These are phyloP conservation scores for Cicer pinnatifidum DNA, from an alignment of 306 rosid genomes.

Conservation along the genomic window DNA sequence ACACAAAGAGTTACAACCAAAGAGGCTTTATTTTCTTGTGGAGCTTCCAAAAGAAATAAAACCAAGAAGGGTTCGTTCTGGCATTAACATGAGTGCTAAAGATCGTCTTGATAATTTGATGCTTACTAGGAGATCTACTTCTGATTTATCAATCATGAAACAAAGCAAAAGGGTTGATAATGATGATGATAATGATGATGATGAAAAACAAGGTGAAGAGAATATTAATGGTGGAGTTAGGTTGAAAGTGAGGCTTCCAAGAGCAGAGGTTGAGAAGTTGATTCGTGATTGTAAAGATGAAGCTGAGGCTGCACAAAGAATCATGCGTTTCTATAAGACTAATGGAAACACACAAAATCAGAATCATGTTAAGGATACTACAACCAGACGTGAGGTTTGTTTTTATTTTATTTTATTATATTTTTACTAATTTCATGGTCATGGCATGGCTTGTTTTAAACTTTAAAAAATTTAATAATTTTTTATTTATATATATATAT, in stretches of 20 bases:
- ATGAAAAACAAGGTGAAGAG: no score
- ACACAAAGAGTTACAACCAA: slow-evolving; percentile 58
- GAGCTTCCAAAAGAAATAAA: slow-evolving; percentile 62
- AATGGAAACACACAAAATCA: slow-evolving; percentile 36
- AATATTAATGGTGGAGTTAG: slow-evolving; percentile 46
- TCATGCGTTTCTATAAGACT: slow-evolving; percentile 62
- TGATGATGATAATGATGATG: slow-evolving; percentile 24
- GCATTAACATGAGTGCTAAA: slow-evolving; percentile 83
- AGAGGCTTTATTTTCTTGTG: slow-evolving; percentile 80
- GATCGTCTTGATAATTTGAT: slow-evolving; percentile 78
- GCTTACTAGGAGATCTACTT: slow-evolving; percentile 73
- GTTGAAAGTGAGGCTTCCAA: slow-evolving; percentile 79
- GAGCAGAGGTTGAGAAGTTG: slow-evolving; percentile 76
- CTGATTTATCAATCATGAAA: slow-evolving; percentile 76
- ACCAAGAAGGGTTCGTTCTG: slow-evolving; percentile 87
- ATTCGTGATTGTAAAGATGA: slow-evolving; percentile 68
- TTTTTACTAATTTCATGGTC: not conserved
- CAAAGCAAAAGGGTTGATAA: slow-evolving; percentile 40
- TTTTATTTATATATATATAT: no score
- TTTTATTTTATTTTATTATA: slow-evolving; percentile 10
- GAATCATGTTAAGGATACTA: slow-evolving; percentile 32
- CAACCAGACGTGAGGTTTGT: slow-evolving; percentile 53
- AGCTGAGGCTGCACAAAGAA: slow-evolving; percentile 73
- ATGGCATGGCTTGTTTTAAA: not conserved
- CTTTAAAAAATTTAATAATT: not conserved